phyloP scores from a whole-genome alignment of 208 protist genomes.

The Wallacemonas sp. region DNA sequence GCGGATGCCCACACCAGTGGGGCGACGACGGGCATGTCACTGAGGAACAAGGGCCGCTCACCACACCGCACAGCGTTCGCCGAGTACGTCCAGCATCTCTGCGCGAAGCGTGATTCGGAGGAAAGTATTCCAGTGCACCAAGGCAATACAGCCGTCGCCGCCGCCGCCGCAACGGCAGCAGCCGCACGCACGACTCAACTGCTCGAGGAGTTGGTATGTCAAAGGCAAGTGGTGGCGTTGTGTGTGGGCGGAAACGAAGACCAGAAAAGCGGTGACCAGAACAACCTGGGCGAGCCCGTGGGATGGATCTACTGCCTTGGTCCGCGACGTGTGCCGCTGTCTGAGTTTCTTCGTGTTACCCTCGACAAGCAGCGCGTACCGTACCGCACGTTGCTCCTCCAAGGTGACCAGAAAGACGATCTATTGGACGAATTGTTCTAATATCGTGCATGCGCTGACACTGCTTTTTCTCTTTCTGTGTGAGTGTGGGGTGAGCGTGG shows the following conservation, averaged over 20 bases:
- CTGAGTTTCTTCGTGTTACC: slow-evolving; percentile 29
- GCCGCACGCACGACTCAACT: background rate
- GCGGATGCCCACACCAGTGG: too few species aligned
- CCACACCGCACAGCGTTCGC: slow-evolving; percentile 5
- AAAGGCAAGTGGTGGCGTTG: slow-evolving; percentile 21
- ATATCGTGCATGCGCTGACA: background rate
- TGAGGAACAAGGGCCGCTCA: too few species aligned
- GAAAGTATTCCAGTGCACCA: too few species aligned
- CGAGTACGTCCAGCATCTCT: background rate
- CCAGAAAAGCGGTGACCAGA: slow-evolving; percentile 31
- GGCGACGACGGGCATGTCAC: too few species aligned
- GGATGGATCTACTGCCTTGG: slow-evolving; percentile 41
- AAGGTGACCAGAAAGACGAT: slow-evolving; percentile 25
- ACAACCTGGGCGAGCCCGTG: slow-evolving; percentile 39
- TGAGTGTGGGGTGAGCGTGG: too few species aligned
- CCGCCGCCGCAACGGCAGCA: too few species aligned
- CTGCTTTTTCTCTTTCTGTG: too few species aligned
- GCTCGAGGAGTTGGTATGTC: background rate
- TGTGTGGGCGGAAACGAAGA: slow-evolving; percentile 49
- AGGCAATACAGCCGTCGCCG: too few species aligned
- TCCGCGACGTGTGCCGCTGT: slow-evolving; percentile 26
- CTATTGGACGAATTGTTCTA: slow-evolving; percentile 61
- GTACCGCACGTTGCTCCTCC: slow-evolving; percentile 14
- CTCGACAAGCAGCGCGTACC: slow-evolving; percentile 32
- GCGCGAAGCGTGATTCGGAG: background rate